Conservation (phyloP, 441 rosid species). For the Erodium moschatum region DNA sequence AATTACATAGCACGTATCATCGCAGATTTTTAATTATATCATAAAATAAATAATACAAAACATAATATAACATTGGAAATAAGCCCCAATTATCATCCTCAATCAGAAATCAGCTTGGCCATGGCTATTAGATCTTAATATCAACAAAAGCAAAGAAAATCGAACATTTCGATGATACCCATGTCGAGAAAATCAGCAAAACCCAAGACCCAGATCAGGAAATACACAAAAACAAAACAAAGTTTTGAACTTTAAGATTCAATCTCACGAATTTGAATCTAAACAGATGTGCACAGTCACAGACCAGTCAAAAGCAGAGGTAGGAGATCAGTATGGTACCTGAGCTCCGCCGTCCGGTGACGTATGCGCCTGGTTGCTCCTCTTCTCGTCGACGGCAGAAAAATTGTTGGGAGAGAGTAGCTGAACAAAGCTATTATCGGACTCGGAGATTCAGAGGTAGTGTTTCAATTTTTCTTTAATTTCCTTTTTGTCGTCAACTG, state of each 20-base stretch:
- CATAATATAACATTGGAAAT: no score
- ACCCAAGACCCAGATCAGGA: neutral
- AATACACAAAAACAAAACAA: neutral
- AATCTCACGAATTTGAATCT: neutral
- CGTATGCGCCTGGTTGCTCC: neutral
- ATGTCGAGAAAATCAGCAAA: neutral
- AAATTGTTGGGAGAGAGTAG: neutral
- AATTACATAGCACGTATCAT: no score
- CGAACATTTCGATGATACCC: neutral
- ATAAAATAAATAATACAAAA: no score
- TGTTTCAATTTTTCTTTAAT: neutral
- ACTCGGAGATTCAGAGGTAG: constrained; percentile 1
- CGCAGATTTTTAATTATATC: no score
- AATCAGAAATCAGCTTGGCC: neutral
- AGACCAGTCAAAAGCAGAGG: neutral
- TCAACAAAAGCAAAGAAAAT: neutral
- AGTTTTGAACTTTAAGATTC: neutral
- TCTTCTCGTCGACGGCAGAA: neutral
- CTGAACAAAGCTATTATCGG: neutral
- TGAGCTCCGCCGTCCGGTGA: neutral
- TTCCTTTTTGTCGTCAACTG: neutral
- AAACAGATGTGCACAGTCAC: neutral
- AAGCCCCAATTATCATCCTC: no score
- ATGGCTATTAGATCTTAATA: neutral
- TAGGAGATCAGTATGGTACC: neutral